Conservation (phyloP, 768 basidiomycete genomes). For the Hygrophorus russula region DNA sequence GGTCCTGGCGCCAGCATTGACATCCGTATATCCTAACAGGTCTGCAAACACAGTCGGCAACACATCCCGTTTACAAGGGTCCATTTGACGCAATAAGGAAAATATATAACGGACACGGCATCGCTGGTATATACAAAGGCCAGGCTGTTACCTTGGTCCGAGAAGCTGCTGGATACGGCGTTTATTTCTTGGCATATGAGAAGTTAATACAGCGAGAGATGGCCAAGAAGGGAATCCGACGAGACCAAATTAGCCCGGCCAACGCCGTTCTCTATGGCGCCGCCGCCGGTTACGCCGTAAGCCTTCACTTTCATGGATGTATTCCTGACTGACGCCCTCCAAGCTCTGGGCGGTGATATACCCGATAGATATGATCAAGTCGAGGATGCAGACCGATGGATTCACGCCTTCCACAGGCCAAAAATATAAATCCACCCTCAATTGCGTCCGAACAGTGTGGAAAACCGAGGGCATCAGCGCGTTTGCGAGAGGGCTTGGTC, state of each 20-base stretch:
- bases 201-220: constrained; percentile 84
- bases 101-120: constrained; percentile 64
- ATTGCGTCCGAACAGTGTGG: constrained; percentile 80
- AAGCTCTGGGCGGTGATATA: constrained; percentile 90
- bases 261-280: constrained; percentile 85
- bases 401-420: constrained; percentile 65
- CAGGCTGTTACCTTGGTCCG: constrained; percentile 81
- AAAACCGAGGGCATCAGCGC: constrained; percentile 72
- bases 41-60: constrained; percentile 81
- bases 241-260: constrained; percentile 68
- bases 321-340: constrained; percentile 7
- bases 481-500: constrained; percentile 85
- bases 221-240: constrained; percentile 51
- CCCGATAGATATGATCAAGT: constrained; percentile 95
- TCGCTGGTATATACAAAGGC: constrained; percentile 86
- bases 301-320: constrained; percentile 16
- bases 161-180: constrained; percentile 73
- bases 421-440: constrained; percentile 73
- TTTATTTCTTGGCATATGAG: constrained; percentile 91
- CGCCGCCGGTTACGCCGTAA: constrained; percentile 81
- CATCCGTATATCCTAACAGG: constrained; percentile 41
- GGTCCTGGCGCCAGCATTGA: constrained; percentile 2
- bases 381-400: constrained; percentile 91
- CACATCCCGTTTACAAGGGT: constrained; percentile 66
- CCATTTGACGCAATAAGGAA: constrained; percentile 85